phyloP scores from a whole-genome alignment of 2,329 filamentous ascomycete genomes.

The Fusarium buharicum region DNA sequence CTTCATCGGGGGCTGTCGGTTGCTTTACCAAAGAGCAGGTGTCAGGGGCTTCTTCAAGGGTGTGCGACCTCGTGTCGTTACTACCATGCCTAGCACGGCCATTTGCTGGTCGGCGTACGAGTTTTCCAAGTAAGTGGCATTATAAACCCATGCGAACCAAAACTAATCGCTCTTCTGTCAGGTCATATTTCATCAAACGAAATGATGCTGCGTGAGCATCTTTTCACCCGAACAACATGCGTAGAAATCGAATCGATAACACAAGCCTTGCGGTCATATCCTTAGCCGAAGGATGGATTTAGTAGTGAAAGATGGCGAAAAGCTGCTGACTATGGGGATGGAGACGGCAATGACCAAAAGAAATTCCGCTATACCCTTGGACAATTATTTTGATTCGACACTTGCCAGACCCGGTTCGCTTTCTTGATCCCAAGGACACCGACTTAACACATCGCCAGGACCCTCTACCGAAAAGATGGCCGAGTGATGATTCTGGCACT shows the following conservation, averaged over 20 bases:
- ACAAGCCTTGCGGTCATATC: conserved; percentile 15
- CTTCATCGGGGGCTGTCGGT: conserved; percentile 78
- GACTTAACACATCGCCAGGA: conserved; percentile 7
- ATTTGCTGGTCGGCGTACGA: conserved; percentile 93
- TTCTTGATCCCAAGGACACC: conserved; percentile 13
- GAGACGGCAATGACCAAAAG: conserved; percentile 16
- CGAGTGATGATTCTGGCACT: conserved; percentile 6
- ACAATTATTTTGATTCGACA: conserved; percentile 31
- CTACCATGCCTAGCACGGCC: conserved; percentile 98
- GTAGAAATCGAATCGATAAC: conserved; percentile 17
- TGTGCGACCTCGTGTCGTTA: conserved; percentile 88
- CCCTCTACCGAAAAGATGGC: conserved; percentile 4
- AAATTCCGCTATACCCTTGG: conserved; percentile 29
- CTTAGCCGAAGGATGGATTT: conserved; percentile 14
- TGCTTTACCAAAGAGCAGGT: conserved; percentile 87
- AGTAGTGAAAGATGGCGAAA: conserved; percentile 8
- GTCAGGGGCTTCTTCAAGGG: conserved; percentile 92
- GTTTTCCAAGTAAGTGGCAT: conserved; percentile 70
- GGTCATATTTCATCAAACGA: conserved; percentile 69
- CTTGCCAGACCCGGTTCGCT: conserved; percentile 14
- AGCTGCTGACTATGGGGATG: conserved; percentile 10
- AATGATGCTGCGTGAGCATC: conserved; percentile 55
- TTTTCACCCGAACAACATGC: conserved; percentile 7
- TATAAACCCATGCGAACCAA: neutral
- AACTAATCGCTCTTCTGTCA: conserved; percentile 42